Percentiles rank a stretch among this genome's conserved stretches.
Evolutionary conservation across 23 red algal genomes (phyloP).

Genomic region (Agarophyton chilense): DNA sequence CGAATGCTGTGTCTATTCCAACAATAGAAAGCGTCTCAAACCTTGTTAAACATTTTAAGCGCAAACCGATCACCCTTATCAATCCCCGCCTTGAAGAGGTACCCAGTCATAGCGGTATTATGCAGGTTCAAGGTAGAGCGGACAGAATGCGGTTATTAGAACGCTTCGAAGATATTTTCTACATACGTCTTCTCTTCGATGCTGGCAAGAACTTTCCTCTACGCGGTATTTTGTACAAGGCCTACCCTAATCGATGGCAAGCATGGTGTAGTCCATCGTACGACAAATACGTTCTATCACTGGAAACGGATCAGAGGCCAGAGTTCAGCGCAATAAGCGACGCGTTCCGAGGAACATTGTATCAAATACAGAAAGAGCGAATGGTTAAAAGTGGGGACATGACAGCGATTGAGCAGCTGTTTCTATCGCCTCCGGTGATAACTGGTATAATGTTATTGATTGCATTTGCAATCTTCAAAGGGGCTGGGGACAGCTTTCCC

Average conservation of each 20-base stretch:
- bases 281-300: background rate
- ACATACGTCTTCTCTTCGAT: constrained; percentile 76
- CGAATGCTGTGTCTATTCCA: constrained; percentile 77
- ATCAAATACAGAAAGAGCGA: background rate
- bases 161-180: constrained; percentile 42
- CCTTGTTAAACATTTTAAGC: constrained; percentile 6
- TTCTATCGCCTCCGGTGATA: background rate
- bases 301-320: background rate
- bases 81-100: constrained; percentile 84
- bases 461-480: background rate
- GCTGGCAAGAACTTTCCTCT: constrained; percentile 68
- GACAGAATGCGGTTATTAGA: constrained; percentile 72
- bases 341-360: background rate
- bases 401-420: background rate
- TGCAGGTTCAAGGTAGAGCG: constrained; percentile 72
- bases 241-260: constrained; percentile 50
- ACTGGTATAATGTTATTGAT: background rate
- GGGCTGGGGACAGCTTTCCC: background rate
- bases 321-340: background rate
- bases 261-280: constrained; percentile 19
- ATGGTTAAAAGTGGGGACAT: background rate
- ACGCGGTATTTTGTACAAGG: constrained; percentile 22
- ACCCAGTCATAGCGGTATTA: constrained; percentile 75
- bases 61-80: constrained; percentile 65
- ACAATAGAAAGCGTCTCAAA: constrained; percentile 44